Evolutionary conservation across 176 grass and related monocot genomes (phyloP).

Genomic region (Raddia distichophylla): DNA sequence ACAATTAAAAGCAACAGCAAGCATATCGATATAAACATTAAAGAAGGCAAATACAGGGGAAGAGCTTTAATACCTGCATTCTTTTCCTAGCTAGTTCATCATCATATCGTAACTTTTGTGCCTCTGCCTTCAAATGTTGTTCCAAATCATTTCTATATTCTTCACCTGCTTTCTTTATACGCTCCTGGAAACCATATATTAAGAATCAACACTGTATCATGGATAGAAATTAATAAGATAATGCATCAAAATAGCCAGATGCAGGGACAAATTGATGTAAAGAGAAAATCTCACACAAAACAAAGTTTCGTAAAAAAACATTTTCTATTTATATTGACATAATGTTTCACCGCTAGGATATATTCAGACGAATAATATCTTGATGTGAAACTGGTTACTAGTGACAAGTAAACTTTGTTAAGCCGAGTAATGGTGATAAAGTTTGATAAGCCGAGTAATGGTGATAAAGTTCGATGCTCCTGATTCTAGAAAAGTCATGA

Average conservation of each 20-base stretch:
- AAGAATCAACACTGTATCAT: constrained; percentile 10
- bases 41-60: background rate
- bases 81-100: constrained; percentile 91
- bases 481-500: constrained; percentile 22
- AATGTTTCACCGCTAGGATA: background rate
- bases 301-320: background rate
- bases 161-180: constrained; percentile 63
- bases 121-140: constrained; percentile 63
- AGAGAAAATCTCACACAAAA: background rate
- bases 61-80: constrained; percentile 58
- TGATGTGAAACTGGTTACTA: background rate
- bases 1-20: constrained; percentile 18
- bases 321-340: constrained; percentile 11
- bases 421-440: background rate
- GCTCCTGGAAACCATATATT: constrained; percentile 63
- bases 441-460: background rate
- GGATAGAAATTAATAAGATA: constrained; percentile 22
- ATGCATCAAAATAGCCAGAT: background rate
- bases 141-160: constrained; percentile 68
- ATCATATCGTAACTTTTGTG: constrained; percentile 79
- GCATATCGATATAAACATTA: constrained; percentile 16
- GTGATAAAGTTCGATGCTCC: background rate
- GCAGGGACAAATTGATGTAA: background rate
- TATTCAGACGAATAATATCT: constrained; percentile 23
- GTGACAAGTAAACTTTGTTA: constrained; percentile 1